Percentiles rank a stretch among this genome's conserved stretches.
Conservation (phyloP, 106 monocot species). For the Acanthochlamys bracteata region DNA sequence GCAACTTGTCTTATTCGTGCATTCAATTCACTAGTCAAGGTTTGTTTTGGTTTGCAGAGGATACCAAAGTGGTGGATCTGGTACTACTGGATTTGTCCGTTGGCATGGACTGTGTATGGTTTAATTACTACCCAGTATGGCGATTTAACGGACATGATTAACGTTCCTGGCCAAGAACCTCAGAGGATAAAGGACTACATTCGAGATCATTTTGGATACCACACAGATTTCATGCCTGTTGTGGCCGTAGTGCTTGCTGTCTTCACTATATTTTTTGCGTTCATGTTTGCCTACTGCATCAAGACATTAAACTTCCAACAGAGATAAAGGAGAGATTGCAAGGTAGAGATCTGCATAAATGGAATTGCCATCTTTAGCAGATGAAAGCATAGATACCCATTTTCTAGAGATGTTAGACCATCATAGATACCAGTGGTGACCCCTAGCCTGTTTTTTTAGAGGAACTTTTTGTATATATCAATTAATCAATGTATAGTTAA, state of each 20-base stretch:
- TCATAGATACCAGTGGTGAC: too few species aligned
- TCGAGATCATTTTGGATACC: conserved; percentile 46
- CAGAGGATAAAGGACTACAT: conserved; percentile 51
- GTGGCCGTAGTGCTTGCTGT: conserved; percentile 52
- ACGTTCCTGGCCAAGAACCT: conserved; percentile 28
- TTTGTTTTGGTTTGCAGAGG: too few species aligned
- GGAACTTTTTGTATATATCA: too few species aligned
- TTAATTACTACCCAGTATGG: conserved; percentile 70
- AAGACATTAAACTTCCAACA: conserved; percentile 78
- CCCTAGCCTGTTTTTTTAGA: too few species aligned
- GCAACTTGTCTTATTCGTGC: not conserved
- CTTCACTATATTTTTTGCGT: conserved; percentile 73
- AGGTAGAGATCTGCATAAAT: not conserved
- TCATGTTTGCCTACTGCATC: conserved; percentile 73
- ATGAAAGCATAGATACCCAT: not conserved
- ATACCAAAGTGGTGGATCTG: conserved; percentile 92
- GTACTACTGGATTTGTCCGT: conserved; percentile 96
- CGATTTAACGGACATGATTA: conserved; percentile 41
- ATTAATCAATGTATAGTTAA: too few species aligned
- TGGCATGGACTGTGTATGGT: conserved; percentile 90
- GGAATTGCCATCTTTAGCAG: not conserved
- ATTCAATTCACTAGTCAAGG: too few species aligned
- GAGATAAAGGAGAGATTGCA: conserved; percentile 30
- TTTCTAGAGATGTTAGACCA: not conserved
- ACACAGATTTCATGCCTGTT: conserved; percentile 50